Evolutionary conservation across 306 rosid genomes (phyloP), one percentile per base, ranked within the genome.

Genomic region (Pyrus pyrifolia): DNA sequence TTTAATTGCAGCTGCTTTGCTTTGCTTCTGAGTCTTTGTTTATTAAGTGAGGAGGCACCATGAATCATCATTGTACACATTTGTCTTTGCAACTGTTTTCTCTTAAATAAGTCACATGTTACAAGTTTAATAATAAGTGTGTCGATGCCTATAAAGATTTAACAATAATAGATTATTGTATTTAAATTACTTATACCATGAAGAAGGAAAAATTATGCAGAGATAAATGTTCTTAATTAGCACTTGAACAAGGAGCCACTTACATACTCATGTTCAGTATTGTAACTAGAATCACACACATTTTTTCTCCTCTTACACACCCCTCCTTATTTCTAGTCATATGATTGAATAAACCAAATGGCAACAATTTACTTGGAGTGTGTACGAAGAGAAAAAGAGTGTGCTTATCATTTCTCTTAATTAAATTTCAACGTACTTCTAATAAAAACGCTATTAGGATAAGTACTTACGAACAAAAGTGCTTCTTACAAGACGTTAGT

Each of bases 11-110:
- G 17, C 55, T 49, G 21, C 55, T 49, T 89, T 80, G 85, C 88
- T 87, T 85, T 75, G 57, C 85, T 75, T 63, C 85, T 60, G 70
- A 80, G 70, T 85, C 68, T 59, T 89, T 68, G 70, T 73, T 75
- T 79, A 79, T 67, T 80, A 78, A 75, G 71, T 74, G 80, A 78
- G 67, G 72, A 35, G 70, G 71, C 80, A 72, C 74, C 68, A 49
- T 49, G 21, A 49, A 18, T 76, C 70, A 59, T 72, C 68, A n/a
- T 38, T 19, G 62, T n/a, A 15, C 76, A 19, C 72, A 67, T 68
- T 33, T 27, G 42, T 23, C 76, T 83, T 57, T 57, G 23, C 74
- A 61, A 68, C 70, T 51, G 17, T 45, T 68, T 59, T 14, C 51
- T 70, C 74, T 49, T 69, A 10, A 58, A 70, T 67, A 25, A 74